A percentile compares a stretch with the other conserved stretches of the same genome.
Conservation (phyloP, 805 yeast species). For the Tetrapisispora namnaoensis region DNA sequence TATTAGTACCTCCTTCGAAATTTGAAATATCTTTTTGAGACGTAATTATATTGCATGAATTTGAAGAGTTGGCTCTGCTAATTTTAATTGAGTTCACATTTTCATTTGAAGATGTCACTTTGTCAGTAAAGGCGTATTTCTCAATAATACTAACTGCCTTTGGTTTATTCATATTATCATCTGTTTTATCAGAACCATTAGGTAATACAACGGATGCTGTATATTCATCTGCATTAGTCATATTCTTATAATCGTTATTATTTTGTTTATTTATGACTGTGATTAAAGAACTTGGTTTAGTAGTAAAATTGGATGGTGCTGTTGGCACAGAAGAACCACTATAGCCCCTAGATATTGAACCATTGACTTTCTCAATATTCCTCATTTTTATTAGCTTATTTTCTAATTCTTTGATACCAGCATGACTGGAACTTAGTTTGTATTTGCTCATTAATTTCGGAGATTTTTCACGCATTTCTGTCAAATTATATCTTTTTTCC, state of each 20-base stretch:
- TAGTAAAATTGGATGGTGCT: constrained; percentile 21
- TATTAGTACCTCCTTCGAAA: not conserved
- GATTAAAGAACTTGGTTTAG: constrained; percentile 18
- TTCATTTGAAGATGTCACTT: too few relatives aligned
- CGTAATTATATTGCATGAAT: not conserved
- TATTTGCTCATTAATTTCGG: not conserved
- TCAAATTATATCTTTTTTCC: not conserved
- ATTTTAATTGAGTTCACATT: too few relatives aligned
- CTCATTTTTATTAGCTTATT: not conserved
- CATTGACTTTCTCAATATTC: not conserved
- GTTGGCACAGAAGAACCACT: constrained; percentile 28
- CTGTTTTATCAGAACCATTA: not conserved
- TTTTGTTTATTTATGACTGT: constrained; percentile 2
- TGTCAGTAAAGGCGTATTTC: not conserved
- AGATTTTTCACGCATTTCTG: not conserved
- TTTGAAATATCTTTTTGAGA: not conserved
- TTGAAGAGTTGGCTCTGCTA: too few relatives aligned
- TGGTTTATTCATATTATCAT: not conserved
- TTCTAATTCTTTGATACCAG: constrained; percentile 10
- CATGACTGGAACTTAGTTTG: not conserved
- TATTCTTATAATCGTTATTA: not conserved
- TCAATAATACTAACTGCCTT: not conserved
- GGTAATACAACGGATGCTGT: not conserved
- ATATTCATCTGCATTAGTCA: not conserved
- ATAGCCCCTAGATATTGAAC: constrained; percentile 13